Percentiles rank a stretch among this genome's conserved stretches.
phyloP scores from a whole-genome alignment of 1,139 yeast species.

The Saccharomycopsis hybrid region DNA sequence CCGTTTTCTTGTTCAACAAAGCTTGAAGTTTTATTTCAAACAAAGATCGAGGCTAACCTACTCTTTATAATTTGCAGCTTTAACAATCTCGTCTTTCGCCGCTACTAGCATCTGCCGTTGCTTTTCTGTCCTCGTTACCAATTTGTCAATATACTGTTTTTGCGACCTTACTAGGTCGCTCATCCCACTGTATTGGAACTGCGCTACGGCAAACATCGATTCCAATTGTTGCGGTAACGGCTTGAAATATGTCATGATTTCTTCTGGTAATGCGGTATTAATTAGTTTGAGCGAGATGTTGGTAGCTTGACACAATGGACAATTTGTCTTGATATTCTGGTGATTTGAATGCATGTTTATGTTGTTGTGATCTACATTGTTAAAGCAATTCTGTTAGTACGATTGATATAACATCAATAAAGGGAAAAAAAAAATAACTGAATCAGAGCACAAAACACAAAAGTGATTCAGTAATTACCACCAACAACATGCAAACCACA shows the following conservation, averaged over 20 bases:
- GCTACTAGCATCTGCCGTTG: slow-evolving; percentile 3
- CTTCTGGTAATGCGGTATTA: slow-evolving; percentile 1
- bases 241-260: slow-evolving; percentile 2
- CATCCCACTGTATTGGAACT: slow-evolving; percentile 5
- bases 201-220: slow-evolving; percentile 4
- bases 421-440: no score
- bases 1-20: no score
- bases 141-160: slow-evolving; percentile 1
- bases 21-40: no score
- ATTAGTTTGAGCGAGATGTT: slow-evolving; percentile 2
- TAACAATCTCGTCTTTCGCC: slow-evolving; percentile 2
- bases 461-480: no score
- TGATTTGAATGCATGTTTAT: no score
- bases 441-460: no score
- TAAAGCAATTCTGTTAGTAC: no score
- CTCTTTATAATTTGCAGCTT: neutral
- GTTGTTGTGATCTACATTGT: no score
- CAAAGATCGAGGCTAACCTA: neutral
- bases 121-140: neutral
- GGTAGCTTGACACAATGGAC: neutral
- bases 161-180: neutral
- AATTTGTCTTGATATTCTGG: neutral
- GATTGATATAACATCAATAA: no score
- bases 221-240: slow-evolving; percentile 8
- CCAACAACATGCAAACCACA: slow-evolving; percentile 1